phyloP scores from a whole-genome alignment of 176 grass and related monocot genomes.

The Triticum timopheevii region DNA sequence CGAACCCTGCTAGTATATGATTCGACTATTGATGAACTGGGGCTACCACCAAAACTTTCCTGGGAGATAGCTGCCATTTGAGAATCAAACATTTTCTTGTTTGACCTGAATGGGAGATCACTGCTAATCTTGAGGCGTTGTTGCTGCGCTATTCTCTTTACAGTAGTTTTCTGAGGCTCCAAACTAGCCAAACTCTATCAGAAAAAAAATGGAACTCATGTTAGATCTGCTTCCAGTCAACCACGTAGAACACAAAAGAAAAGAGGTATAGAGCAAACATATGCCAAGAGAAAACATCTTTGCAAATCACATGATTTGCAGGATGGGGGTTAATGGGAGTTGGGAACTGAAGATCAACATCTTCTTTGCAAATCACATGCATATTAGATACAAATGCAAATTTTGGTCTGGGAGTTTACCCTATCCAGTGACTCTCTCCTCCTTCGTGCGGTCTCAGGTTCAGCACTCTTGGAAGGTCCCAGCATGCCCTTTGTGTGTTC shows the following conservation, averaged over 20 bases:
- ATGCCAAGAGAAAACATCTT: background rate
- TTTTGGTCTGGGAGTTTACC: conserved; percentile 48
- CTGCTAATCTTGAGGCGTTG: conserved; percentile 59
- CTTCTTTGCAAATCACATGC: background rate
- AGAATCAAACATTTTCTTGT: conserved; percentile 83
- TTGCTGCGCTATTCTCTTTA: conserved; percentile 78
- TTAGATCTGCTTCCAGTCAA: conserved; percentile 26
- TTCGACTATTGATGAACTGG: conserved; percentile 43
- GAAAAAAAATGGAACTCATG: background rate
- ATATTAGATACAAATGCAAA: conserved; percentile 11
- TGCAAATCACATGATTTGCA: background rate
- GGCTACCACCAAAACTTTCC: conserved; percentile 38
- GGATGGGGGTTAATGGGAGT: background rate
- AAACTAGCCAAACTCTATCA: conserved; percentile 64
- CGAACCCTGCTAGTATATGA: conserved; percentile 47
- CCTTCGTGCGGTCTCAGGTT: conserved; percentile 74
- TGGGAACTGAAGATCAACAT: background rate
- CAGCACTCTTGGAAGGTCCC: conserved; percentile 53
- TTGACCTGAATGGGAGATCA: conserved; percentile 68
- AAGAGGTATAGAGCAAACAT: background rate
- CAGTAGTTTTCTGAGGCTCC: conserved; percentile 84
- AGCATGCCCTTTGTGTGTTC: conserved; percentile 42
- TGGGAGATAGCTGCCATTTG: conserved; percentile 55
- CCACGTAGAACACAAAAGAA: background rate
- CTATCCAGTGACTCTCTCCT: conserved; percentile 83